Conservation (phyloP, 495 filamentous ascomycete species). For the Daldinia childiae region DNA sequence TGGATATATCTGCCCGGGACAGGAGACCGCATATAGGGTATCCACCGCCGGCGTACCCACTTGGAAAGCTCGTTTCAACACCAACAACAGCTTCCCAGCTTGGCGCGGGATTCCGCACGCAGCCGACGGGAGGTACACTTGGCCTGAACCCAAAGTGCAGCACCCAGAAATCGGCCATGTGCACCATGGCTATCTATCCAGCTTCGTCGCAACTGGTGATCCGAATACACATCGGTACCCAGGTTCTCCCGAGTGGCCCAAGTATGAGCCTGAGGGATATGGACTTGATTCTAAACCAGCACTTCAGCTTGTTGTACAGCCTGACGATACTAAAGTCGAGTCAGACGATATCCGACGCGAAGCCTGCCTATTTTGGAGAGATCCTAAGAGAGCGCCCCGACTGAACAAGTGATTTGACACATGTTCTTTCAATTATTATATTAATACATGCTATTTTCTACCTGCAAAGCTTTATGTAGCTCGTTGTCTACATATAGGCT, state of each 20-base stretch:
- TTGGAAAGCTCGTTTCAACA: slow-evolving; percentile 52
- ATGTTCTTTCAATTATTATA: slow-evolving; percentile 3
- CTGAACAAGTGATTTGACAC: slow-evolving; percentile 29
- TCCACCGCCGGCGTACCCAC: slow-evolving; percentile 46
- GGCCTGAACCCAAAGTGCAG: slow-evolving; percentile 51
- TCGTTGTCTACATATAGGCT: neutral
- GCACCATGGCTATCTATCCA: slow-evolving; percentile 61
- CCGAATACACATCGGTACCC: slow-evolving; percentile 52
- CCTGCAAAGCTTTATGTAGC: neutral
- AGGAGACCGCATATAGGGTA: slow-evolving; percentile 66
- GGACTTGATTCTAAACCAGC: slow-evolving; percentile 37
- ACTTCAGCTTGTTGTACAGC: slow-evolving; percentile 39
- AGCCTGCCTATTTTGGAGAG: slow-evolving; percentile 39
- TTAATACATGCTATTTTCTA: slow-evolving; percentile 8
- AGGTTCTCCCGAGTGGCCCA: slow-evolving; percentile 37
- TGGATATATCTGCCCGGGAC: slow-evolving; percentile 69
- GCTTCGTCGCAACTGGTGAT: slow-evolving; percentile 61
- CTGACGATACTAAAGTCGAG: slow-evolving; percentile 29
- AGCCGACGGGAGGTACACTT: slow-evolving; percentile 53
- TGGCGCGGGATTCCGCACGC: slow-evolving; percentile 61
- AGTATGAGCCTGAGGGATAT: slow-evolving; percentile 34
- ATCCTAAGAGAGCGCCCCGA: slow-evolving; percentile 31
- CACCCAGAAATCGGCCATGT: slow-evolving; percentile 55
- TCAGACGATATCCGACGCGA: slow-evolving; percentile 37
- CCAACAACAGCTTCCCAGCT: slow-evolving; percentile 59